These are phyloP conservation scores for Gomphus bonarii DNA, from an alignment of 1,284 basidiomycete genomes.

Conservation along the genomic window DNA sequence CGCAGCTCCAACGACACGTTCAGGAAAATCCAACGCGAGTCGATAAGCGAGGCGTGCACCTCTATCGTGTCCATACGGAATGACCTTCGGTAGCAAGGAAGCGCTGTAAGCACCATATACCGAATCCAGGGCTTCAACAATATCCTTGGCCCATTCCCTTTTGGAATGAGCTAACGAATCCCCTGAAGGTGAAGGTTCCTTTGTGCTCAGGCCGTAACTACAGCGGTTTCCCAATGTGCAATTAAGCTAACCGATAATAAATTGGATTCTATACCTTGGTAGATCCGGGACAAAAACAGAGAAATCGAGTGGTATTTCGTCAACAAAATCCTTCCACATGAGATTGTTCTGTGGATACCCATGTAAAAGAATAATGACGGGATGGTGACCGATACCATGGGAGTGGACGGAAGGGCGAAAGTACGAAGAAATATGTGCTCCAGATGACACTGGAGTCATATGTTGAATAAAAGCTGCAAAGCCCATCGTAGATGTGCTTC, in stretches of 20 bases:
- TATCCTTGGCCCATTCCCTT: conserved; percentile 18
- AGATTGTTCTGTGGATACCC: conserved; percentile 21
- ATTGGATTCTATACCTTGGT: conserved; percentile 17
- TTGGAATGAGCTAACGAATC: conserved; percentile 19
- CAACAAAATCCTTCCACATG: conserved; percentile 18
- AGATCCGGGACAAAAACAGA: conserved; percentile 19
- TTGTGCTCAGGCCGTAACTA: conserved; percentile 20
- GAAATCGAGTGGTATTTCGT: conserved; percentile 15
- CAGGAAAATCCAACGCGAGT: conserved; percentile 18
- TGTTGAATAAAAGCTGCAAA: conserved; percentile 2
- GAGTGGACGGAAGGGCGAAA: not conserved
- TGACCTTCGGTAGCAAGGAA: conserved; percentile 10
- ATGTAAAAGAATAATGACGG: conserved; percentile 20
- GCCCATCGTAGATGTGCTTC: not conserved
- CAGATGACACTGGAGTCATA: conserved; percentile 7
- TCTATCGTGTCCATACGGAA: conserved; percentile 21
- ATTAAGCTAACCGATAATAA: not conserved
- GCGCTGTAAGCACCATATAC: conserved; percentile 6
- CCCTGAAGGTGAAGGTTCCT: conserved; percentile 14
- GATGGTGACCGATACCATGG: not conserved
- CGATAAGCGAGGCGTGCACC: conserved; percentile 20
- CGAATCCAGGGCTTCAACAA: conserved; percentile 16
- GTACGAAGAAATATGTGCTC: conserved; percentile 7
- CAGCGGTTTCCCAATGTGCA: not conserved
- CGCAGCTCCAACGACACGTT: conserved; percentile 16